Base-by-base conservation (phyloP, 2,329 filamentous ascomycete genomes). In the Seiridium unicorne region DNA sequence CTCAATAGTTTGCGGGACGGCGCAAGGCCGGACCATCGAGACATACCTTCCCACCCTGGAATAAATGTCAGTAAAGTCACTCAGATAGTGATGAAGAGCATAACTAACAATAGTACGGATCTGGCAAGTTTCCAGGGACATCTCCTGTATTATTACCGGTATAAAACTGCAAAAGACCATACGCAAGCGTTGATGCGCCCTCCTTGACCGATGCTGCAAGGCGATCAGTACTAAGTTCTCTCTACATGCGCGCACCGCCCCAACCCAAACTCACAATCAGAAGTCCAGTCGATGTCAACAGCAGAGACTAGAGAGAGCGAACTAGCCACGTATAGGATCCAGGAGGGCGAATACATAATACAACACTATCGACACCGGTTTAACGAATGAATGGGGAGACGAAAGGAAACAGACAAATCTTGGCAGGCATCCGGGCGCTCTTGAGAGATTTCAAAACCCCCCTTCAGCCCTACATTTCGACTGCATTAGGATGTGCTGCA, bases 61-160 rank as follows among this genome's bases (percentile, higher is more conserved):
- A 18, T 9, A 3, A 3, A 55, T 42, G 51, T 55, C 8, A 57
- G 44, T 57, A 55, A 10, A 9, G n/a, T 26, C n/a, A 31, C 9
- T 26, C 10, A 6, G 35, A 9, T 5, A 34, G 7, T 5, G n/a
- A 0, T 40, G 35, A 26, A 26, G 18, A 26, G 18, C 18, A 26
- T 3, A 76, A 69, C 63, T 82, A 65, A 26, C 81, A 84, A 69
- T 82, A 82, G 57, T 77, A 78, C n/a, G 64, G 64, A 46, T 65
- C 63, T n/a, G 64, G 64, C 61, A 65, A 47, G 55, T 64, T 65
- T 13, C 63, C 63, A 8, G 63, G 42, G 4, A 64, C 62, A 31
- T 65, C 62, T 44, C 63, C 63, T 7, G 63, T 65, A 34, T 61
- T 61, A 58, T 65, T 65, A 42, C 63, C 63, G 44, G 62, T 62